A percentile compares a stretch with the other conserved stretches of the same genome.
Conservation (phyloP, 768 basidiomycete species). For the Kwoniella newhampshirensis region DNA sequence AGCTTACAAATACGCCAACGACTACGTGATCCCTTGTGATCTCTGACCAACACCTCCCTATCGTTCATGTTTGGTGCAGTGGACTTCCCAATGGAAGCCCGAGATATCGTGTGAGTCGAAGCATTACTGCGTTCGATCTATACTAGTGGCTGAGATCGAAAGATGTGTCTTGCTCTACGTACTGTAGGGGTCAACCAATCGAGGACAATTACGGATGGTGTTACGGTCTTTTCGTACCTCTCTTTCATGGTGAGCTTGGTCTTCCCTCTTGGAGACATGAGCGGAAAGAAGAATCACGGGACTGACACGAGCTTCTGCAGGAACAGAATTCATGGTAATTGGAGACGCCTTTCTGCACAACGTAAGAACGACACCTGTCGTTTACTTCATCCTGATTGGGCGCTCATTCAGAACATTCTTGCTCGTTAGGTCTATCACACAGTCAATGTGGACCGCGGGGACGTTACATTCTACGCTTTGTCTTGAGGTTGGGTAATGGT, state of each 20-base stretch:
- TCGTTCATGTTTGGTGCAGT: constrained; percentile 7
- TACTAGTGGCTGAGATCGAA: not conserved
- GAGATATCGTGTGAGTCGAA: constrained; percentile 1
- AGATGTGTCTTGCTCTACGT: not conserved
- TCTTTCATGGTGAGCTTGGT: not conserved
- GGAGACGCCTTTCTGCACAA: constrained; percentile 22
- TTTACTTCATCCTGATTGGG: not conserved
- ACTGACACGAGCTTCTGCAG: not conserved
- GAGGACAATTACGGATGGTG: constrained; percentile 1
- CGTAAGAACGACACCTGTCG: constrained; percentile 2
- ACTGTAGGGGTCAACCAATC: not conserved
- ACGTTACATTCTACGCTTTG: constrained; percentile 13
- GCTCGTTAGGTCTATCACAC: constrained; percentile 9
- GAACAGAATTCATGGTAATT: constrained; percentile 3
- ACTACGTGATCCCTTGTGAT: constrained; percentile 4
- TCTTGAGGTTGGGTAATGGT: too few relatives aligned
- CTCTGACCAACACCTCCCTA: not conserved
- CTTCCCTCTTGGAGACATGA: not conserved
- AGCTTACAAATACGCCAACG: not conserved
- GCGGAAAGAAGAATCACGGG: not conserved
- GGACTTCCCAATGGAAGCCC: not conserved
- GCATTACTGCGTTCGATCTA: not conserved
- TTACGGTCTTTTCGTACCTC: constrained; percentile 2
- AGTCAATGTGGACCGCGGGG: constrained; percentile 9
- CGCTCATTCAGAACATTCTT: not conserved